A percentile compares a stretch with the other conserved stretches of the same genome.
These are phyloP conservation scores for Tetraselmis striata DNA, from an alignment of 139 green algal genomes.

Conservation along the genomic window DNA sequence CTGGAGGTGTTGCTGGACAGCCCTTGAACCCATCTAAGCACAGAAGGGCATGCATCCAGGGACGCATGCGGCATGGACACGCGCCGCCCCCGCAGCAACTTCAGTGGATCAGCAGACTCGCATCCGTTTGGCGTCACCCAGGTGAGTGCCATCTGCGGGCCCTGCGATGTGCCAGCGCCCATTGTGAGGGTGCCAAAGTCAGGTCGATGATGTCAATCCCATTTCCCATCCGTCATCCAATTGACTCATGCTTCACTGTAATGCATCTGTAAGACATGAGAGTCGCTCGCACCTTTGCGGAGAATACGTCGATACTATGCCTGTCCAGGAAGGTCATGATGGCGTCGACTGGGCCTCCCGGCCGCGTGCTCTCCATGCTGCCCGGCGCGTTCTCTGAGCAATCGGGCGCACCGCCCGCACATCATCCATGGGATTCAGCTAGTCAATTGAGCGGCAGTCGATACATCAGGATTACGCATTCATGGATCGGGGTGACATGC, in stretches of 20 bases:
- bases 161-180: no score
- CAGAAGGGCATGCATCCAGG: neutral
- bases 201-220: no score
- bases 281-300: no score
- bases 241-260: no score
- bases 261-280: no score
- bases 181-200: no score
- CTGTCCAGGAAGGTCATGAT: neutral
- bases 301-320: no score
- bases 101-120: neutral
- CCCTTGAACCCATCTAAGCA: neutral
- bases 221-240: no score
- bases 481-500: no score
- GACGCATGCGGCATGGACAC: neutral
- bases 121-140: neutral
- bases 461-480: no score
- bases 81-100: neutral
- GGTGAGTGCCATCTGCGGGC: neutral
- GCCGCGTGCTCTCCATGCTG: neutral
- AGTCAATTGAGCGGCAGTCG: no score
- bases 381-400: neutral
- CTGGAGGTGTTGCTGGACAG: neutral
- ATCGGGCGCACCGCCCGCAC: no score
- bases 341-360: neutral
- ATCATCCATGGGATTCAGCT: neutral